These are phyloP conservation scores for Phylloporus sp. DNA, from an alignment of 768 basidiomycete species.

Conservation along the genomic window DNA sequence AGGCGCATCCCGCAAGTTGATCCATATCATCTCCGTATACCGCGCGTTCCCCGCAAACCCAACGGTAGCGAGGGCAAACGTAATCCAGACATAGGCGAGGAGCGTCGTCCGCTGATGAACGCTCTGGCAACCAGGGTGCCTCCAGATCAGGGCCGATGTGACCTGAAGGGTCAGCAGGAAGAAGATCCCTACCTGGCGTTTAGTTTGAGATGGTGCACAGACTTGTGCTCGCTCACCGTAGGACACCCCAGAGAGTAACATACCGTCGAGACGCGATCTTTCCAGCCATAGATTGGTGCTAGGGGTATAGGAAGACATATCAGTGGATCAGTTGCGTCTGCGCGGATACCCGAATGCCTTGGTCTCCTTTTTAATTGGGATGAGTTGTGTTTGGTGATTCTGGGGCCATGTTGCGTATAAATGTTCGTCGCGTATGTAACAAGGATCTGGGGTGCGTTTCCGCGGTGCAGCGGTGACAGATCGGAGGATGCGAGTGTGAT, in stretches of 20 bases:
- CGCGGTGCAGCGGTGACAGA: too few relatives aligned
- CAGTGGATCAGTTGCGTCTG: not conserved
- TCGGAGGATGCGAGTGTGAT: not conserved
- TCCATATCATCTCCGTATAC: slow-evolving; percentile 32
- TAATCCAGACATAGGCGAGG: slow-evolving; percentile 21
- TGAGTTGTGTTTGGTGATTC: too few relatives aligned
- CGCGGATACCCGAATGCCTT: too few relatives aligned
- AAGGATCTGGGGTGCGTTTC: not conserved
- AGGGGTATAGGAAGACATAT: slow-evolving; percentile 18
- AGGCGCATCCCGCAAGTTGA: slow-evolving; percentile 22
- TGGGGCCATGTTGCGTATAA: not conserved
- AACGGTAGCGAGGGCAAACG: slow-evolving; percentile 27
- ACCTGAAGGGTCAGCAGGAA: slow-evolving; percentile 21
- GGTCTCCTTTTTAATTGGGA: too few relatives aligned
- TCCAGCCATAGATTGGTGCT: slow-evolving; percentile 26
- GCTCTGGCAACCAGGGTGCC: not conserved
- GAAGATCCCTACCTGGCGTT: slow-evolving; percentile 16
- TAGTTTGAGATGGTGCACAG: not conserved
- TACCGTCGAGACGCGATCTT: slow-evolving; percentile 23
- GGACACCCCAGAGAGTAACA: slow-evolving; percentile 16
- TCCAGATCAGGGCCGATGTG: slow-evolving; percentile 3
- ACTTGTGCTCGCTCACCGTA: slow-evolving; percentile 13
- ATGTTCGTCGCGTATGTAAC: not conserved
- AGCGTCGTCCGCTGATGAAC: slow-evolving; percentile 6
- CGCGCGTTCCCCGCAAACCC: slow-evolving; percentile 22